These are phyloP conservation scores for Calonectria fujianensis DNA, from an alignment of 2,329 filamentous ascomycete species.

Conservation along the genomic window DNA sequence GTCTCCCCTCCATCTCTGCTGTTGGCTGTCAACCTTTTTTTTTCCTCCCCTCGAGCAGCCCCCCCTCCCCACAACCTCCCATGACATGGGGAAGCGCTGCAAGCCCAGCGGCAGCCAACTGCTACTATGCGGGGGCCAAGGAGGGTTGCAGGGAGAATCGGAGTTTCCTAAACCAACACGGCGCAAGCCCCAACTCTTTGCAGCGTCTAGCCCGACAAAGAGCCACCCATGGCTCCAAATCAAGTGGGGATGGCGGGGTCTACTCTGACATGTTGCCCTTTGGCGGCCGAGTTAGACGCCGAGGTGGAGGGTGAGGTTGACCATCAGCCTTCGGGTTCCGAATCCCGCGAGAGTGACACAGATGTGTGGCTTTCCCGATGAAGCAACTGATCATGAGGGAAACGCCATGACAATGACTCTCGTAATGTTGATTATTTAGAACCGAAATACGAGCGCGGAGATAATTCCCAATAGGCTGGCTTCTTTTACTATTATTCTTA, in stretches of 20 bases:
- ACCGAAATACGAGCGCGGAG: not conserved
- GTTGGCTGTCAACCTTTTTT: conserved; percentile 29
- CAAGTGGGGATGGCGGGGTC: conserved; percentile 41
- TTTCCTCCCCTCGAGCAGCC: conserved; percentile 14
- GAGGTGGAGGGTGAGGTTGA: conserved; percentile 34
- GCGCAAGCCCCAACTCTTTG: conserved; percentile 33
- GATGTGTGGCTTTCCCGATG: conserved; percentile 3
- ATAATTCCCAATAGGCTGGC: not conserved
- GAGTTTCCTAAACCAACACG: conserved; percentile 42
- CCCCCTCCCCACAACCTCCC: conserved; percentile 26
- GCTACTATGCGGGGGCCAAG: conserved; percentile 37
- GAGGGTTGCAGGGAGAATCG: conserved; percentile 34
- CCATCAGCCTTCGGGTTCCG: conserved; percentile 27
- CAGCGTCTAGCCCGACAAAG: conserved; percentile 31
- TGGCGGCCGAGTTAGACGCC: conserved; percentile 36
- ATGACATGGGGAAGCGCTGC: conserved; percentile 36
- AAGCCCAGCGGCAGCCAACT: conserved; percentile 38
- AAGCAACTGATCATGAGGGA: conserved; percentile 8
- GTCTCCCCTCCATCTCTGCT: conserved; percentile 13
- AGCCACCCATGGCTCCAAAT: conserved; percentile 34
- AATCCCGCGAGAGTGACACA: conserved; percentile 24
- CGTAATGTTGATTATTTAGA: not conserved
- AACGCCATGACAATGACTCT: not conserved
- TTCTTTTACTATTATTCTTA: not conserved
- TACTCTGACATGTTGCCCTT: conserved; percentile 40